These are phyloP conservation scores for Pichia californica DNA, from an alignment of 805 yeast species.

Conservation along the genomic window DNA sequence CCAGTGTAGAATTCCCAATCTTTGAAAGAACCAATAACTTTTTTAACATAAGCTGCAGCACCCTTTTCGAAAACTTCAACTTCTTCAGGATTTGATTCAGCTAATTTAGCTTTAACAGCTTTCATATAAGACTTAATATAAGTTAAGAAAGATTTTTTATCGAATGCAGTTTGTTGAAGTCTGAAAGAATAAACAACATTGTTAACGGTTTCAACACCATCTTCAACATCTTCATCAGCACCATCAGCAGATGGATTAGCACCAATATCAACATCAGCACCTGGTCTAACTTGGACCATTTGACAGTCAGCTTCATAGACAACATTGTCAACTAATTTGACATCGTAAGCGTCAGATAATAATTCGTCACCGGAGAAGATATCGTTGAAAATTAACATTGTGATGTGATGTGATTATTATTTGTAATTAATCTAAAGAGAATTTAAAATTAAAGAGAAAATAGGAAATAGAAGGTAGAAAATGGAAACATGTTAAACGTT, in stretches of 20 bases:
- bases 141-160: conserved; percentile 94
- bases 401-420: conserved; percentile 4
- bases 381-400: conserved; percentile 52
- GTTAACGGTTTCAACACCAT: conserved; percentile 87
- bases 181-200: conserved; percentile 98
- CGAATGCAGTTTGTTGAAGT: conserved; percentile 91
- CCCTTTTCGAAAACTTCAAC: conserved; percentile 93
- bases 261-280: conserved; percentile 96
- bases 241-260: conserved; percentile 99
- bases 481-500: no score
- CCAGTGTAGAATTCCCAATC: conserved; percentile 99
- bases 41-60: conserved; percentile 93
- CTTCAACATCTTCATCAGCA: conserved; percentile 77
- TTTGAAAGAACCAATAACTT: conserved; percentile 88
- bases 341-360: conserved; percentile 95
- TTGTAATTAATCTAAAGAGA: no score
- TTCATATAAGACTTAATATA: conserved; percentile 99
- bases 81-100: conserved; percentile 83
- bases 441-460: no score
- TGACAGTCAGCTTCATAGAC: conserved; percentile 96
- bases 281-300: conserved; percentile 76
- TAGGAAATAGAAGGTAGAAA: no score
- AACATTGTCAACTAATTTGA: conserved; percentile 78
- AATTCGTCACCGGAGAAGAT: conserved; percentile 91
- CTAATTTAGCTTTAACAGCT: conserved; percentile 83